These are phyloP conservation scores for Pholiota conissans DNA, from an alignment of 768 basidiomycete species.

Conservation along the genomic window DNA sequence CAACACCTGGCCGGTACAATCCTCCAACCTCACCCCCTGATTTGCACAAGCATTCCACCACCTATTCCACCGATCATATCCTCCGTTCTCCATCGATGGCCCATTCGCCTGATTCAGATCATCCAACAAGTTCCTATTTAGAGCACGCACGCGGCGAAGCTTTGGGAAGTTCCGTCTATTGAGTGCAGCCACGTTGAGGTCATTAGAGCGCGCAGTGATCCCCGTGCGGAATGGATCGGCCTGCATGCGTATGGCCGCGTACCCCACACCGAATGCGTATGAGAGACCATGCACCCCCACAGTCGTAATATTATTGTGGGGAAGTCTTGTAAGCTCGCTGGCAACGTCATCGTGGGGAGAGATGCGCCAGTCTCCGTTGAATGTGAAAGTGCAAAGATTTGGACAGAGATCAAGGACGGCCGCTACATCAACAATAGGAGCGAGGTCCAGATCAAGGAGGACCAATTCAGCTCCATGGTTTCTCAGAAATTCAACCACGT, in stretches of 20 bases:
- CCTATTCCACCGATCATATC: slow-evolving; percentile 60
- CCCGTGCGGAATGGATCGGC: slow-evolving; percentile 43
- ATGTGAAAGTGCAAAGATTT: slow-evolving; percentile 57
- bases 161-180: slow-evolving; percentile 58
- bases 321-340: slow-evolving; percentile 45
- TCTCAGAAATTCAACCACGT: slow-evolving; percentile 57
- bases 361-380: slow-evolving; percentile 77
- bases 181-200: slow-evolving; percentile 61
- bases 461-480: slow-evolving; percentile 57
- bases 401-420: slow-evolving; percentile 66
- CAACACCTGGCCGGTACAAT: slow-evolving; percentile 69
- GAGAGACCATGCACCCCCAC: slow-evolving; percentile 71
- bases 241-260: slow-evolving; percentile 40
- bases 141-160: slow-evolving; percentile 55
- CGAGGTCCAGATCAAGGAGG: slow-evolving; percentile 66
- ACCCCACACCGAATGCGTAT: slow-evolving; percentile 69
- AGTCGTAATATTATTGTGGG: slow-evolving; percentile 56
- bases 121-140: slow-evolving; percentile 54
- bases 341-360: slow-evolving; percentile 30
- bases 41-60: slow-evolving; percentile 61
- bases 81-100: slow-evolving; percentile 40
- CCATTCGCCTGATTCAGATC: slow-evolving; percentile 58
- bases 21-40: slow-evolving; percentile 63
- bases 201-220: slow-evolving; percentile 58
- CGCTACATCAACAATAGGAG: slow-evolving; percentile 55